These are phyloP conservation scores for Chalciporus sp. DNA, from an alignment of 1,284 basidiomycete species.

Conservation along the genomic window DNA sequence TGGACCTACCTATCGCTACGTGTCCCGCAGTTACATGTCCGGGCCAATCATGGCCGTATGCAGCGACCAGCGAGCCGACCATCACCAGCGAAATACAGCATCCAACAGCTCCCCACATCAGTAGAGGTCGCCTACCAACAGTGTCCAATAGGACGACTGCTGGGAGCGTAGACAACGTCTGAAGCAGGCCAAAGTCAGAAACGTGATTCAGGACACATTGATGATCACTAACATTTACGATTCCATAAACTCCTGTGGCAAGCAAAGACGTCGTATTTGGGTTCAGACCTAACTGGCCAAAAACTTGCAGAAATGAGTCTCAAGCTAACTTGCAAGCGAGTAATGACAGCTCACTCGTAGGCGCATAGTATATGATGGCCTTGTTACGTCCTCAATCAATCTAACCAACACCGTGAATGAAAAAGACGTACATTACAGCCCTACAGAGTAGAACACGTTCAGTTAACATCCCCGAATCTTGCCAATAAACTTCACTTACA, in stretches of 20 bases:
- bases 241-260: constrained; percentile 36
- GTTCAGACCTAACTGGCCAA: constrained; percentile 34
- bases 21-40: constrained; percentile 30
- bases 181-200: neutral
- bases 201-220: neutral
- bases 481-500: constrained; percentile 18
- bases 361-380: constrained; percentile 39
- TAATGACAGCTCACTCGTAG: constrained; percentile 28
- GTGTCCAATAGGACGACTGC: constrained; percentile 33
- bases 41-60: constrained; percentile 32
- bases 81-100: constrained; percentile 33
- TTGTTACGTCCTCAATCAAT: constrained; percentile 18
- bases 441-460: constrained; percentile 14
- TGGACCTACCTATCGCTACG: constrained; percentile 27
- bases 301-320: constrained; percentile 23
- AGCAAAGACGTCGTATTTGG: constrained; percentile 36
- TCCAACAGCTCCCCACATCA: constrained; percentile 36
- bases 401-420: neutral
- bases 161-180: constrained; percentile 33
- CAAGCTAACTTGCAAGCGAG: neutral
- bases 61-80: constrained; percentile 33
- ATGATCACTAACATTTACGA: constrained; percentile 31
- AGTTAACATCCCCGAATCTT: neutral
- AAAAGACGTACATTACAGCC: constrained; percentile 30
- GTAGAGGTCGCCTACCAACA: constrained; percentile 35